A percentile compares a stretch with the other conserved stretches of the same genome.
phyloP scores from a whole-genome alignment of 2,329 filamentous ascomycete genomes.

The Trichoderma sp. region DNA sequence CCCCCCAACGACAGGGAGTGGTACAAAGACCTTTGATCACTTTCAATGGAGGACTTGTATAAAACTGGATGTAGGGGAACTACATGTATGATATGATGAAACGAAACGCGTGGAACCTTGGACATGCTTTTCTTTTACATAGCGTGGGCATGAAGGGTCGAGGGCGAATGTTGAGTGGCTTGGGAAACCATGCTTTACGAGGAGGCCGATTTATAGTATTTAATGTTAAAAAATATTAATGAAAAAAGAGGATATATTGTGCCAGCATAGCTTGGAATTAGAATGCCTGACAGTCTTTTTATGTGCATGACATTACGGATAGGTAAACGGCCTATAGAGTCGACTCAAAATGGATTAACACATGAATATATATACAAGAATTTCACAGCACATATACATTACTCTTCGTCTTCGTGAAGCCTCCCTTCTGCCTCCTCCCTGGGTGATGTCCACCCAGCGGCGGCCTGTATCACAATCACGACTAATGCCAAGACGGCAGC shows the following conservation, averaged over 20 bases:
- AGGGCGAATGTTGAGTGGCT: background rate
- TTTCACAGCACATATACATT: background rate
- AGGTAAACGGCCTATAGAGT: background rate
- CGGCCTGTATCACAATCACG: conserved; percentile 47
- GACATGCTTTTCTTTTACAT: background rate
- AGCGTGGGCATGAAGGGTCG: background rate
- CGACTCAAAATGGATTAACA: background rate
- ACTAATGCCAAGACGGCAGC: conserved; percentile 44
- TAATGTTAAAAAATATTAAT: background rate
- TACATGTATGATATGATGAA: conserved; percentile 4
- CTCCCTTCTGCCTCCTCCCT: conserved; percentile 28
- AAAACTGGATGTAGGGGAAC: background rate
- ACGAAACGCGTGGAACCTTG: background rate
- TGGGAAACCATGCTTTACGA: background rate
- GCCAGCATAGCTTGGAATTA: background rate
- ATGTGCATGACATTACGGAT: background rate
- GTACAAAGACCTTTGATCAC: background rate
- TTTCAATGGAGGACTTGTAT: background rate
- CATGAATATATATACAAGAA: background rate
- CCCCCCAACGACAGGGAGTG: background rate
- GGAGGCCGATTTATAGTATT: background rate
- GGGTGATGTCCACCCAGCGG: conserved; percentile 50
- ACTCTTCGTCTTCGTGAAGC: conserved; percentile 28
- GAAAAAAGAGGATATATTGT: background rate
- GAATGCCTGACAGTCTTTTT: background rate